Conservation (phyloP, 148 eudicot genomes). For the Nepenthes mirabilis region DNA sequence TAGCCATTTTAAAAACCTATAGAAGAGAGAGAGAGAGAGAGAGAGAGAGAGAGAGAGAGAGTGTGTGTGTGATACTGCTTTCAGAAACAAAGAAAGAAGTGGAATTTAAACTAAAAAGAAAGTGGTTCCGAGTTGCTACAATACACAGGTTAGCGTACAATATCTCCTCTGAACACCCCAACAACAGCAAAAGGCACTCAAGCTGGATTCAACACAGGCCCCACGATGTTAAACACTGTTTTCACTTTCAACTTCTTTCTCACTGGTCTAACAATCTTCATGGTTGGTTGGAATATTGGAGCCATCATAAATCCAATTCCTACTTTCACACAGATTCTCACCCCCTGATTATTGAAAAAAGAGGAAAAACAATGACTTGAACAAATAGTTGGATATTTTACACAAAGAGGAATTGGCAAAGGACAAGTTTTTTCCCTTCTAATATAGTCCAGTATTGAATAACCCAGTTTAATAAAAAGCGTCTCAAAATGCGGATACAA, state of each 20-base stretch:
- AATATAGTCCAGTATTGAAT: too few species aligned
- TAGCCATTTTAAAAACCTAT: slow-evolving; percentile 82
- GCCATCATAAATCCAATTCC: slow-evolving; percentile 99
- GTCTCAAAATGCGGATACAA: too few species aligned
- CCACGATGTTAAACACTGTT: slow-evolving; percentile 89
- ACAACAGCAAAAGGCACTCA: slow-evolving; percentile 90
- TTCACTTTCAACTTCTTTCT: slow-evolving; percentile 79
- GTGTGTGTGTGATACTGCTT: neutral
- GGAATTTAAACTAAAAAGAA: too few species aligned
- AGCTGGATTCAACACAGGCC: slow-evolving; percentile 97
- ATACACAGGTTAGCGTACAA: slow-evolving; percentile 30
- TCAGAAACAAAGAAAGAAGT: neutral
- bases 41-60: neutral
- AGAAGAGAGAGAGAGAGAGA: neutral
- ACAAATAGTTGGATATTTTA: too few species aligned
- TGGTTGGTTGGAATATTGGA: slow-evolving; percentile 92
- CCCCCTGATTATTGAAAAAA: slow-evolving; percentile 37
- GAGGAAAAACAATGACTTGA: neutral
- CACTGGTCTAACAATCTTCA: slow-evolving; percentile 87
- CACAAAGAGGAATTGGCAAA: too few species aligned
- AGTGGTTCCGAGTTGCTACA: too few species aligned
- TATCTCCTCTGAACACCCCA: slow-evolving; percentile 82
- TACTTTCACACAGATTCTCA: slow-evolving; percentile 61
- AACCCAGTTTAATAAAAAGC: too few species aligned
- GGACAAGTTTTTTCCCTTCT: too few species aligned